Conservation (phyloP, 2,329 filamentous ascomycete genomes). For the Fusarium pilosicola region DNA sequence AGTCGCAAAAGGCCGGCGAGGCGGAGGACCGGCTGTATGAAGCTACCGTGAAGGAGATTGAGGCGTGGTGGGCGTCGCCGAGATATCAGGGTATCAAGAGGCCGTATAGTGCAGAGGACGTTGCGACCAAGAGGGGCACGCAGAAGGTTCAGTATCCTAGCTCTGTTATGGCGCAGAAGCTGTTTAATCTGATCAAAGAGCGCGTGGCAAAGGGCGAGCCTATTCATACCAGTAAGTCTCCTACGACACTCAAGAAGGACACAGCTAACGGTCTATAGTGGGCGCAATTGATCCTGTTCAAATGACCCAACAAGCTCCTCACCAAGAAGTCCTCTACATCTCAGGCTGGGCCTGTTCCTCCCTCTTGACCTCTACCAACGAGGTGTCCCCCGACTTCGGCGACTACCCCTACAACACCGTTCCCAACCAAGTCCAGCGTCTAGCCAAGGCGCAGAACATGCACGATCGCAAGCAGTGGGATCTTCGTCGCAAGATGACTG, state of each 20-base stretch:
- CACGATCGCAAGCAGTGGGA: conserved; percentile 98
- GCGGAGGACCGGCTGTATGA: conserved; percentile 89
- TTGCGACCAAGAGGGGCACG: conserved; percentile 91
- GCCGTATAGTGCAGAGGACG: conserved; percentile 88
- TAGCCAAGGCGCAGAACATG: conserved; percentile 96
- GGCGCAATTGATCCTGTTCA: conserved; percentile 98
- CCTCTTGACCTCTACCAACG: conserved; percentile 91
- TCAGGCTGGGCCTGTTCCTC: conserved; percentile 98
- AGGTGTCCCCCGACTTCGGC: conserved; percentile 96
- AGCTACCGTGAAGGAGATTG: conserved; percentile 83
- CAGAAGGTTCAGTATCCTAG: conserved; percentile 90
- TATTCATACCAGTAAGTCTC: conserved; percentile 83
- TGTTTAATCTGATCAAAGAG: conserved; percentile 89
- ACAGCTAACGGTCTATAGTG: conserved; percentile 63
- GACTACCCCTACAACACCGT: conserved; percentile 99
- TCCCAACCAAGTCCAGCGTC: conserved; percentile 94
- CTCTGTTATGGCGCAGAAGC: conserved; percentile 92
- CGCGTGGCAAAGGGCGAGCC: conserved; percentile 82
- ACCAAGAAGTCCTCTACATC: conserved; percentile 96
- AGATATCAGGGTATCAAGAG: conserved; percentile 90
- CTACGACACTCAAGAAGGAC: neutral
- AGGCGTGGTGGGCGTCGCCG: conserved; percentile 89
- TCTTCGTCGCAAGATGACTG: conserved; percentile 77
- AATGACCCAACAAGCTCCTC: conserved; percentile 97
- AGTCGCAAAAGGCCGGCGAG: conserved; percentile 77